A percentile compares a stretch with the other conserved stretches of the same genome.
phyloP scores from a whole-genome alignment of 1,284 basidiomycete species.

The Ustilago crameri region DNA sequence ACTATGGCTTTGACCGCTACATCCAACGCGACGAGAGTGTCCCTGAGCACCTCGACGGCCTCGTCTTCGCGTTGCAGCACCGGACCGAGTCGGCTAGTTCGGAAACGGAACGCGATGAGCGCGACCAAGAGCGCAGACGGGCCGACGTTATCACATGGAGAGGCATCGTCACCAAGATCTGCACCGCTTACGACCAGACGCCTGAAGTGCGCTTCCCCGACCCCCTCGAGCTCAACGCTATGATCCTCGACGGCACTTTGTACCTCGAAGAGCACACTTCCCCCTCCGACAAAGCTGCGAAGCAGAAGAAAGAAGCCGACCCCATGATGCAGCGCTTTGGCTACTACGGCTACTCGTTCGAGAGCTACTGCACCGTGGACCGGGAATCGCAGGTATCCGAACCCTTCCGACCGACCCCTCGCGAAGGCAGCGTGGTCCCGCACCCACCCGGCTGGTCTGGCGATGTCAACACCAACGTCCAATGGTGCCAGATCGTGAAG shows the following conservation, averaged over 20 bases:
- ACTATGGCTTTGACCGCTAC: conserved; percentile 73
- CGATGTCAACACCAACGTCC: conserved; percentile 90
- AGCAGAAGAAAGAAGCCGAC: conserved; percentile 71
- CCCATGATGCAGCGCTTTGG: conserved; percentile 18
- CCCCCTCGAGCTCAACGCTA: conserved; percentile 70
- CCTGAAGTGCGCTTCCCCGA: conserved; percentile 71
- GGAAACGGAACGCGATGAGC: conserved; percentile 6
- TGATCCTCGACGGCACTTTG: conserved; percentile 73
- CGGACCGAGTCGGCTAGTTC: conserved; percentile 23
- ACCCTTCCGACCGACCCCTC: conserved; percentile 10
- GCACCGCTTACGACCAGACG: conserved; percentile 52
- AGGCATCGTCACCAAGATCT: conserved; percentile 86
- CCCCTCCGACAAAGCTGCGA: conserved; percentile 74
- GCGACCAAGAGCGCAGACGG: conserved; percentile 52
- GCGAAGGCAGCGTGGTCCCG: background rate
- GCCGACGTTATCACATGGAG: conserved; percentile 80
- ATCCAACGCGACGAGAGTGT: conserved; percentile 75
- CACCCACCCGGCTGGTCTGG: conserved; percentile 75
- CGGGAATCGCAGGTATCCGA: conserved; percentile 6
- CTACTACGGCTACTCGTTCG: conserved; percentile 77
- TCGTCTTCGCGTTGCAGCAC: conserved; percentile 37
- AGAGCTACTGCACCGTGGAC: conserved; percentile 81
- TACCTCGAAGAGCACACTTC: conserved; percentile 85
- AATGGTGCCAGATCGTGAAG: conserved; percentile 94
- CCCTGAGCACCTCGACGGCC: conserved; percentile 54